Percentiles rank a stretch among this genome's conserved stretches.
These are phyloP conservation scores for Candida pseudofarinosa DNA, from an alignment of 805 yeast species.

Conservation along the genomic window DNA sequence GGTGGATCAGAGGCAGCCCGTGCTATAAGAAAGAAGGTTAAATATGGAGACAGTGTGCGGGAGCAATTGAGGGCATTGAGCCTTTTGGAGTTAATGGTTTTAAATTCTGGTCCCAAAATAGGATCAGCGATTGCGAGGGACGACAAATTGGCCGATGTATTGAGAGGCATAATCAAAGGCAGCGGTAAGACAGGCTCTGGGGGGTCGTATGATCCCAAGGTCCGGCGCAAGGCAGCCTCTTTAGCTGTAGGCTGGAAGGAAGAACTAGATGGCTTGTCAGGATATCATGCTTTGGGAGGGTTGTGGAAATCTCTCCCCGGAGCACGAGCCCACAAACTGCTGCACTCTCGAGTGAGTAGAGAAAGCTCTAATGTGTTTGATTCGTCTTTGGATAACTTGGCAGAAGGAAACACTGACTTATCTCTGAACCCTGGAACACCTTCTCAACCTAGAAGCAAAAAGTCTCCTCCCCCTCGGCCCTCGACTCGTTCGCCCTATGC, in stretches of 20 bases:
- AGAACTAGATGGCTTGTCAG: conserved; percentile 48
- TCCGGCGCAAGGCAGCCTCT: conserved; percentile 44
- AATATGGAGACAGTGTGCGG: conserved; percentile 62
- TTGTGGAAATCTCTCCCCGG: conserved; percentile 45
- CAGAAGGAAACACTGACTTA: neutral
- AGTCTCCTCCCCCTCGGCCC: conserved; percentile 24
- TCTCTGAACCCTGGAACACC: neutral
- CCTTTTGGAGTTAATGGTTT: conserved; percentile 34
- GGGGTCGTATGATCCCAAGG: conserved; percentile 34
- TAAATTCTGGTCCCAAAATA: conserved; percentile 41
- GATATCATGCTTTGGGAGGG: conserved; percentile 44
- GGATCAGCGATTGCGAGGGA: conserved; percentile 57
- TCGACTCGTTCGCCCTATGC: conserved; percentile 19
- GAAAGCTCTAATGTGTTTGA: conserved; percentile 4
- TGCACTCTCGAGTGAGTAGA: conserved; percentile 8
- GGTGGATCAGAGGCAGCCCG: conserved; percentile 78
- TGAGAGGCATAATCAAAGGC: conserved; percentile 47
- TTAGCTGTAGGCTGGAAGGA: conserved; percentile 66
- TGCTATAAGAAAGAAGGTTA: conserved; percentile 81
- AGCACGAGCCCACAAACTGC: conserved; percentile 13
- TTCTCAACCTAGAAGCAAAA: neutral
- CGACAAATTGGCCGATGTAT: conserved; percentile 59
- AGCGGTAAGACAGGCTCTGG: conserved; percentile 30
- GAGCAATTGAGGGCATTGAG: conserved; percentile 66
- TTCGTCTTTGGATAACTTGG: conserved; percentile 2